Percentiles rank a stretch among this genome's conserved stretches.
phyloP scores from a whole-genome alignment of 2,329 filamentous ascomycete species.

The Fusarium brachygibbosum region DNA sequence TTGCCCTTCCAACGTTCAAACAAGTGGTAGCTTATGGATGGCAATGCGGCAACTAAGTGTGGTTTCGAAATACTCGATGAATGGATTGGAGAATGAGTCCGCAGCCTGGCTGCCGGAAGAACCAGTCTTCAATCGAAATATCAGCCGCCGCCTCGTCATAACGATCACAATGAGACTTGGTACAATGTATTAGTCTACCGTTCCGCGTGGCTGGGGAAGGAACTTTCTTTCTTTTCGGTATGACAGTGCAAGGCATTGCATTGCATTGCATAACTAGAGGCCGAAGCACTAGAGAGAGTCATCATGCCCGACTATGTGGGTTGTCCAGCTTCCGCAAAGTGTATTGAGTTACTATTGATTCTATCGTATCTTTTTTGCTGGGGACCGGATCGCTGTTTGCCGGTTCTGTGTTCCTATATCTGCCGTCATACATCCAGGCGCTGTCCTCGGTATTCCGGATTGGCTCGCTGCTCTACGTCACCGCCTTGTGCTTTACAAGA shows the following conservation, averaged over 20 bases:
- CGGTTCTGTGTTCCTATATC: constrained; percentile 35
- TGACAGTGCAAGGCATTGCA: constrained; percentile 8
- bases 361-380: constrained; percentile 29
- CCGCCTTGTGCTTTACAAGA: constrained; percentile 18
- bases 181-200: neutral
- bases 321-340: constrained; percentile 16
- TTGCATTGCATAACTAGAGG: constrained; percentile 28
- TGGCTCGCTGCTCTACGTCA: constrained; percentile 36
- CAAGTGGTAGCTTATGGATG: no score
- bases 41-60: constrained; percentile 22
- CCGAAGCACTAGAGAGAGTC: constrained; percentile 17
- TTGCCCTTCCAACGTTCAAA: constrained; percentile 9
- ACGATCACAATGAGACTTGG: neutral
- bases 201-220: constrained; percentile 33
- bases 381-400: constrained; percentile 35
- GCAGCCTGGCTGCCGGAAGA: constrained; percentile 11
- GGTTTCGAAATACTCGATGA: constrained; percentile 19
- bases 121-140: constrained; percentile 5
- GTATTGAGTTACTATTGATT: constrained; percentile 32
- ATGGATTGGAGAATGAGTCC: neutral
- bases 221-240: constrained; percentile 25
- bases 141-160: constrained; percentile 36
- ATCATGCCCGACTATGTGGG: constrained; percentile 22
- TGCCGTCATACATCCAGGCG: constrained; percentile 38
- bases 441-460: constrained; percentile 31